These are phyloP conservation scores for Trichoderma pleuroti DNA, from an alignment of 2,329 filamentous ascomycete species.

Conservation along the genomic window DNA sequence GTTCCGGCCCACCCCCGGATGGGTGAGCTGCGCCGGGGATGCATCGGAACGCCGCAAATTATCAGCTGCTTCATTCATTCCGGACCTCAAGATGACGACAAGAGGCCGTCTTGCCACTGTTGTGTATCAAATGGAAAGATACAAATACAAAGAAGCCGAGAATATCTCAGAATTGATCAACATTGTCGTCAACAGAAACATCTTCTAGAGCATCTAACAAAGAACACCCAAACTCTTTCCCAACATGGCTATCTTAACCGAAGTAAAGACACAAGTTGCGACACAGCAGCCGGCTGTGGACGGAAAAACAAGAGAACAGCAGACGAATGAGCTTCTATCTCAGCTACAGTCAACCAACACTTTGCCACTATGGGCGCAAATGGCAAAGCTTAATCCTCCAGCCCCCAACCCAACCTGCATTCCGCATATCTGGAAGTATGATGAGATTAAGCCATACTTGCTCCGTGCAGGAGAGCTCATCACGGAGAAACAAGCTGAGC, in stretches of 20 bases:
- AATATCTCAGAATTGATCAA: not conserved
- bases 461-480: conserved; percentile 35
- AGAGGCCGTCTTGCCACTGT: not conserved
- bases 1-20: not conserved
- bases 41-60: not conserved
- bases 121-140: not conserved
- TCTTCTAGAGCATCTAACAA: not conserved
- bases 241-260: not conserved
- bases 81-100: not conserved
- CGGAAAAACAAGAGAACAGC: not conserved
- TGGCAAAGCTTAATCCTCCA: conserved; percentile 45
- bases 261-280: not conserved
- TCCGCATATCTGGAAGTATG: conserved; percentile 40
- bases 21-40: not conserved
- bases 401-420: conserved; percentile 41
- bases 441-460: conserved; percentile 34
- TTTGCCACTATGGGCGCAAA: conserved; percentile 47
- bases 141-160: not conserved
- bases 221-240: not conserved
- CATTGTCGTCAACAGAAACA: not conserved
- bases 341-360: conserved; percentile 1
- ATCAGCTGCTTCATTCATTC: not conserved
- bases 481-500: conserved; percentile 39
- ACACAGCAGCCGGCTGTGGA: not conserved
- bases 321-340: not conserved